Evolutionary conservation across 306 rosid genomes (phyloP).

Genomic region (Trichosanthes truncata): DNA sequence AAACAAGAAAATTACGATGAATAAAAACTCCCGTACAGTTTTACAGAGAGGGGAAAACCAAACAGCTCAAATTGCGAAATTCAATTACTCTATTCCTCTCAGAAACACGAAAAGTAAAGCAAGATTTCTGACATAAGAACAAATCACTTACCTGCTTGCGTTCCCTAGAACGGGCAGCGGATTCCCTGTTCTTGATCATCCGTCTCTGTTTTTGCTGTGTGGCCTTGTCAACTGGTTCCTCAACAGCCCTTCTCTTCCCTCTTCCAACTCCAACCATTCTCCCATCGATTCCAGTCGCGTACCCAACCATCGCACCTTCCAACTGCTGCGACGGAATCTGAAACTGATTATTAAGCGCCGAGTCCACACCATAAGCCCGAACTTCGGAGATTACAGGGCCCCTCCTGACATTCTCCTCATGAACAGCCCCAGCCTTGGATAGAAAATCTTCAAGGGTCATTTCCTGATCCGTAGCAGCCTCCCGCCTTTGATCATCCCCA

Average conservation of each 20-base stretch:
- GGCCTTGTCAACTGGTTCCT: conserved; percentile 59
- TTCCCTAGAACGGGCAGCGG: conserved; percentile 90
- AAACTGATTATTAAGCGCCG: conserved; percentile 20
- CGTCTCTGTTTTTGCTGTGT: conserved; percentile 77
- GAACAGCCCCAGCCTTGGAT: conserved; percentile 41
- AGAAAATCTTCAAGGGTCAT: conserved; percentile 65
- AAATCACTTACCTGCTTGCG: conserved; percentile 58
- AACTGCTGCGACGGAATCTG: conserved; percentile 21
- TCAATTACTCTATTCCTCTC: background rate
- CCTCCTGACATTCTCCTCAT: conserved; percentile 40
- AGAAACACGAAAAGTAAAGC: background rate
- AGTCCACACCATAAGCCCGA: conserved; percentile 21
- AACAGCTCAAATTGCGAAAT: background rate
- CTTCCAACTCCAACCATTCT: conserved; percentile 21
- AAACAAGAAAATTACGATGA: background rate
- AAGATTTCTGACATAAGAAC: background rate
- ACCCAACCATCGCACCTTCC: conserved; percentile 21
- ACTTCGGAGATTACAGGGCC: conserved; percentile 8
- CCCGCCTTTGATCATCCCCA: conserved; percentile 5
- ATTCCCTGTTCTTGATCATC: conserved; percentile 87
- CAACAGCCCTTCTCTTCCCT: conserved; percentile 55
- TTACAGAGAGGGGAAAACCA: background rate
- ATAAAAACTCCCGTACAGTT: background rate
- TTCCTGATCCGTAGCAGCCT: conserved; percentile 4
- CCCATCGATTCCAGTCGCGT: conserved; percentile 26